Evolutionary conservation across 202 grass and related monocot genomes (phyloP), one percentile per base, ranked within the genome.

Genomic region (Hordeum pubiflorum): DNA sequence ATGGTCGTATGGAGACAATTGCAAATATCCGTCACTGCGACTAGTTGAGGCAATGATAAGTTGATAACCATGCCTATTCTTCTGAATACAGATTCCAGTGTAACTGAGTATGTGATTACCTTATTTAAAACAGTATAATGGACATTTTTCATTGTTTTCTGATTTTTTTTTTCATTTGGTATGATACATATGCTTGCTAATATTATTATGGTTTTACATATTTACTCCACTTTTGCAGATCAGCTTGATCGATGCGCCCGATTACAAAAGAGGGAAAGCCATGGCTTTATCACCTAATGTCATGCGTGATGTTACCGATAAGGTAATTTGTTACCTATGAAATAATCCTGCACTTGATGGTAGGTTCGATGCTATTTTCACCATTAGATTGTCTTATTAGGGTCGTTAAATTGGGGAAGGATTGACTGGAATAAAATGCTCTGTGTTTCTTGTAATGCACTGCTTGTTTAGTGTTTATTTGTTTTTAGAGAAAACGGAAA

Each of bases 191-290:
- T 84, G 14, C 52, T 61, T 29, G 36, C 27, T 62, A 2, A 24
- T 36, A 38, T 27, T 40, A 65, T 36, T 84, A 38, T 14, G 34
- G 1, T 17, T 38, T 74, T 69, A 79, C 39, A 55, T 10, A 31
- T 79, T 52, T 63, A 50, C 0, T 83, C 73, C 41, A 14, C 57
- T 82, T 80, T 83, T 59, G 14, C 75, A 97, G 94, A 97, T 94
- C 78, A 97, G 94, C 75, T 97, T 97, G 85, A 90, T 97, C 65
- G 94, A 97, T 77, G 89, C 88, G 78, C 91, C 89, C 55, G 89
- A 91, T 63, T 83, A 84, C 33, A 89, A 44, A 82, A 91, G 89
- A 83, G 93, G 87, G 87, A 89, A 81, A 67, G 87, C 91, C 37
- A 94, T 89, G 80, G 58, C 87, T 74, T 89, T 92, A 65, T 90